Conservation (phyloP, 805 yeast genomes). For the Lipomyces yamanashiensis region DNA sequence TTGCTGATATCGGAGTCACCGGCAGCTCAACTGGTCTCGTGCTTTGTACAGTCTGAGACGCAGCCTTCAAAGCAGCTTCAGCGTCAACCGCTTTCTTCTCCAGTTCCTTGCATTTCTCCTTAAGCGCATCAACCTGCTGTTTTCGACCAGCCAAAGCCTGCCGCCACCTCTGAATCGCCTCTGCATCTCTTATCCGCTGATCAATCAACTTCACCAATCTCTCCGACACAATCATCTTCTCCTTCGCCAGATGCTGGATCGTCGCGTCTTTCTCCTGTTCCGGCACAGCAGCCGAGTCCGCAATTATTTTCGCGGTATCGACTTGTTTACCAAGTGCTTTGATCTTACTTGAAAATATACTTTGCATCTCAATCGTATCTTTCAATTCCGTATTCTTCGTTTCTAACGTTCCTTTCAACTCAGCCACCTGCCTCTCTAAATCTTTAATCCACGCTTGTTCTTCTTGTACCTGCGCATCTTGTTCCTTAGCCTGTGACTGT, state of each 20-base stretch:
- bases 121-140: not conserved
- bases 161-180: slow-evolving; percentile 10
- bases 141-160: not conserved
- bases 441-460: not conserved
- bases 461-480: not conserved
- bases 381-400: not conserved
- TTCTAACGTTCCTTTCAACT: not conserved
- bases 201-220: slow-evolving; percentile 2
- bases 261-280: not conserved
- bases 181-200: slow-evolving; percentile 3
- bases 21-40: not conserved
- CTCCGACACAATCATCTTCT: not conserved
- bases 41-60: not conserved
- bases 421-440: not conserved
- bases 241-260: not conserved
- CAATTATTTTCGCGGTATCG: not conserved
- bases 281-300: not conserved
- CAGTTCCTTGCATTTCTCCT: not conserved
- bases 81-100: not conserved
- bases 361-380: not conserved
- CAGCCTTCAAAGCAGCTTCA: not conserved
- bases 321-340: not conserved
- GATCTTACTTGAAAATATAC: slow-evolving; percentile 1
- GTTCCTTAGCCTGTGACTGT: not conserved
- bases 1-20: not conserved